phyloP scores from a whole-genome alignment of 352 stramenopile genomes.

The Pilasporangium apinafurcum region DNA sequence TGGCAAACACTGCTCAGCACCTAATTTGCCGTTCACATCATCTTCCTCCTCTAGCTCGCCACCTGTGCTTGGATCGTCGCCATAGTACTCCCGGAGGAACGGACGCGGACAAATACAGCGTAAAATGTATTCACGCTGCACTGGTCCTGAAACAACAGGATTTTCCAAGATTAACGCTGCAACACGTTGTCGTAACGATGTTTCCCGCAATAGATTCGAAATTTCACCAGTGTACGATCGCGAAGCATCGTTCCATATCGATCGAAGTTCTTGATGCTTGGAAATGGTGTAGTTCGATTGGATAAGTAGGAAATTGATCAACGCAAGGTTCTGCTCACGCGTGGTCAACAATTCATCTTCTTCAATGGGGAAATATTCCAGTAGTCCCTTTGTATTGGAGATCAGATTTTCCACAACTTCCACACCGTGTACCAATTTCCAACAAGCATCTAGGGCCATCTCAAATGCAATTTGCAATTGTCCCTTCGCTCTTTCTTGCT shows the following conservation, averaged over 20 bases:
- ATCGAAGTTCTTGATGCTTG: too few species aligned
- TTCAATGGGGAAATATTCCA: slow-evolving; percentile 31
- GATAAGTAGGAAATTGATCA: slow-evolving; percentile 32
- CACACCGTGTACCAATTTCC: slow-evolving; percentile 44
- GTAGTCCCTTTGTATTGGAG: slow-evolving; percentile 36
- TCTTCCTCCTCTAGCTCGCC: slow-evolving; percentile 14
- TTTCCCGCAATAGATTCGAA: slow-evolving; percentile 26
- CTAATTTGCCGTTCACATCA: neutral
- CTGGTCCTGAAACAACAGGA: slow-evolving; percentile 24
- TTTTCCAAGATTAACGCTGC: slow-evolving; percentile 39
- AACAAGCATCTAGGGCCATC: slow-evolving; percentile 72
- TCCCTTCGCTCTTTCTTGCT: slow-evolving; percentile 24
- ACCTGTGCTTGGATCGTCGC: slow-evolving; percentile 2
- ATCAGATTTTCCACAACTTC: slow-evolving; percentile 48
- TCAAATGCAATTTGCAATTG: slow-evolving; percentile 74
- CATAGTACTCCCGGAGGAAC: slow-evolving; percentile 49
- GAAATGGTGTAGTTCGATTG: too few species aligned
- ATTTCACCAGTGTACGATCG: slow-evolving; percentile 8
- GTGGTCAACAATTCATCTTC: too few species aligned
- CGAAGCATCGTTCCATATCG: slow-evolving; percentile 10
- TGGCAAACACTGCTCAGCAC: neutral
- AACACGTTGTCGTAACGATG: slow-evolving; percentile 24
- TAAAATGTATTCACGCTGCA: slow-evolving; percentile 73
- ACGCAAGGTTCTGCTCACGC: slow-evolving; percentile 7
- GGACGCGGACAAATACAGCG: slow-evolving; percentile 65